Base-by-base conservation (phyloP, 805 yeast species). In the Teunomyces kruisii region DNA sequence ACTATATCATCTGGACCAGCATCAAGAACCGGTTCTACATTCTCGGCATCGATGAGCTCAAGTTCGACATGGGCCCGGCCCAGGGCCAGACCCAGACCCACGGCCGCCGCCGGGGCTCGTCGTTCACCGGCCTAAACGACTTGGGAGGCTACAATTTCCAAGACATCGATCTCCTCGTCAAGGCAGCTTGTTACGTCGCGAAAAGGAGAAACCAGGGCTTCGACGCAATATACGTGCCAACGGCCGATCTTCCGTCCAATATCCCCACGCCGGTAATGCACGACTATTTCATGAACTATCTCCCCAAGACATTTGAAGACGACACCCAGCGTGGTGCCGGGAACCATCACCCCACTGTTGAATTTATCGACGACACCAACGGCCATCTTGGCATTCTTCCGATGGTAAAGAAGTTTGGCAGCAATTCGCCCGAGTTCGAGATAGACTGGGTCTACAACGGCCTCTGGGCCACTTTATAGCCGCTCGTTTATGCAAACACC, bases 61-160 rank as follows among this genome's bases (percentile, higher is more conserved):
- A 59, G 38, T 52, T 55, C 40, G 68, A 65, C 35, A 29, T 43
- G 22, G 48, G 45, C 14, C 28, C 28, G 9, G 28, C 28, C 9
- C 28, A 26, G 22, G 48, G 45, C 14, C 28, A 5, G 9, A 9
- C 28, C 9, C 28, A 26, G 28, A 56, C 55, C 24, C 47, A 51
- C 7, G 45, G 43, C 5, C 42, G 45, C 27, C 54, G 64, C 29
- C 51, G 74, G 22, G 61, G 69, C 9, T 64, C 70, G n/a, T 67
- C 74, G 17, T 66, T 67, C 45, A 56, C 69, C 6, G 68, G 68
- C 4, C 42, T 69, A 27, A 66, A 67, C 51, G 74, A 68, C 4
- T 55, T 69, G 48, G 74, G 72, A n/a, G 74, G 72, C 1, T 56
- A 51, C 49, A 69, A 68, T 45, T 70, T 70, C 57, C 72, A 68